Evolutionary conservation across 2,329 filamentous ascomycete species (phyloP), one percentile per base, ranked within the genome.

Genomic region (Trichoderma sp.): DNA sequence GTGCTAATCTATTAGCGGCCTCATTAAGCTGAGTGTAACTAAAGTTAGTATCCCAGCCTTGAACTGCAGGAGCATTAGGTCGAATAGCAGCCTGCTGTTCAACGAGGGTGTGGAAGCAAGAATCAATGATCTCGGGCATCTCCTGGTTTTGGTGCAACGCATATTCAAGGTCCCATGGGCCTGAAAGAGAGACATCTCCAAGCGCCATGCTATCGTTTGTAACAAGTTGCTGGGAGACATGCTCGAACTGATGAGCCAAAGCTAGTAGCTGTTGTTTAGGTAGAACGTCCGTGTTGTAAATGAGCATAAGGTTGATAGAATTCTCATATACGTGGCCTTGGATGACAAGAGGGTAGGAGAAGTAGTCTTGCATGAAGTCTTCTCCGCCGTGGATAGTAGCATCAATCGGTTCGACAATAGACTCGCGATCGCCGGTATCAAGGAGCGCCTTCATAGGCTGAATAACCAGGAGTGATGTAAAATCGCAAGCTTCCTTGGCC

Each of bases 391-490:
- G 4, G 1, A 21, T 30, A 5, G n/a, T 46, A 3, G 46, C 28
- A 14, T n/a, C 46, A 13, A 37, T 10, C 6, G 61, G 16, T 21
- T 66, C 51, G 13, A 69, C 2, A 11, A 66, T 32, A 2, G 67
- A 18, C 5, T 59, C 21, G 14, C n/a, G 11, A 24, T 28, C 11
- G 2, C 37, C 24, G 1, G 26, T 10, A n/a, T 58, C 59, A 65
- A 54, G 39, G 18, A 66, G 60, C 30, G 49, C 51, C 30, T 59
- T 65, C 59, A 69, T 66, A 0, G 70, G 70, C 21, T 72, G 70
- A 5, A 72, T 65, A 6, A 75, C 73, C 6, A 76, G 54, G 13
- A 74, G 68, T 11, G 68, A 72, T 21, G 68, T 56, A 49, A 75
- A 74, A 14, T 74, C 70, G 39, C 70, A 73, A 3, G 73, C 73